Evolutionary conservation across 2,329 filamentous ascomycete genomes (phyloP).

Genomic region (Graphilbum ipis-grandicollis): DNA sequence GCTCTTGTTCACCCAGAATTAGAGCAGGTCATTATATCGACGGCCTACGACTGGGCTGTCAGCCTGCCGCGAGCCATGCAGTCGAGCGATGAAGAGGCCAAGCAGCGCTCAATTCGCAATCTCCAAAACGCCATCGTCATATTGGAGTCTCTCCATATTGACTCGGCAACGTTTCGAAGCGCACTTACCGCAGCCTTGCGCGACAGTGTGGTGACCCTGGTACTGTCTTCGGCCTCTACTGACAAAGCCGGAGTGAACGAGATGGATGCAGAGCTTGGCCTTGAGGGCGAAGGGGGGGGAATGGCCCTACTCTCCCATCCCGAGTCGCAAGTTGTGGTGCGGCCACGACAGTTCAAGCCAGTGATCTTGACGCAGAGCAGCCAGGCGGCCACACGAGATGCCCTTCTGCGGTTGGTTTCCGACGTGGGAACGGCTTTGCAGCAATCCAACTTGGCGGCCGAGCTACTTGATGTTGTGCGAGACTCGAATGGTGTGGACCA

Average conservation of each 20-base stretch:
- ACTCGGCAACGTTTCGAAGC: conserved; percentile 49
- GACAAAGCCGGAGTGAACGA: conserved; percentile 14
- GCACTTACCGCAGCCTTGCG: conserved; percentile 51
- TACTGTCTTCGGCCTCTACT: conserved; percentile 16
- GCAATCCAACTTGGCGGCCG: conserved; percentile 41
- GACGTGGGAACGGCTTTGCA: conserved; percentile 38
- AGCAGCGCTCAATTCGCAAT: conserved; percentile 54
- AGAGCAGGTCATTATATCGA: conserved; percentile 41
- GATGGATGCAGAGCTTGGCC: conserved; percentile 12
- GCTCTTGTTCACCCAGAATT: conserved; percentile 35
- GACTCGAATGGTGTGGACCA: conserved; percentile 39
- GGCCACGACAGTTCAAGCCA: conserved; percentile 30
- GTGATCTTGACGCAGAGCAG: conserved; percentile 47
- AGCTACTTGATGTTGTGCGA: conserved; percentile 47
- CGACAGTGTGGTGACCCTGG: conserved; percentile 46
- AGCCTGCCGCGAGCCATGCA: conserved; percentile 73
- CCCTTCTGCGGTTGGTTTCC: conserved; percentile 39
- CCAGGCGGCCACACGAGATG: conserved; percentile 42
- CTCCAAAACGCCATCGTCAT: conserved; percentile 58
- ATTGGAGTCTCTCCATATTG: conserved; percentile 43
- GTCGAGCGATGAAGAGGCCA: conserved; percentile 61
- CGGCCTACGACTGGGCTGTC: conserved; percentile 64
- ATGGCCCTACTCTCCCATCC: conserved; percentile 10
- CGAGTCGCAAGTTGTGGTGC: conserved; percentile 8
- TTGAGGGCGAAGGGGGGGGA: conserved; percentile 10